Base-by-base conservation (phyloP, 495 filamentous ascomycete species). In the Lentithecium fluviatile region DNA sequence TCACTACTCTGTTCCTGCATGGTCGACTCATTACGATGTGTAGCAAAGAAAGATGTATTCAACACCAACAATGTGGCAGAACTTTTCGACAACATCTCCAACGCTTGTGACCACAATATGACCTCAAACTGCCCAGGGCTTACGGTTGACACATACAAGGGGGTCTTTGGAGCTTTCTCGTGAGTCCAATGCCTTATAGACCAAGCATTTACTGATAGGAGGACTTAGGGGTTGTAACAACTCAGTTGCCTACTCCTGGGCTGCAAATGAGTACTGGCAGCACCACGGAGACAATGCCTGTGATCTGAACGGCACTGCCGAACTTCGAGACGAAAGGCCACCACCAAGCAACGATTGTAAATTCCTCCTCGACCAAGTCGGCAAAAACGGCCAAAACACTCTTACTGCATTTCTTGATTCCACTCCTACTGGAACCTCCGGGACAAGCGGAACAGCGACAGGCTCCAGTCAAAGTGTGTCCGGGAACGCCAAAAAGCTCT, bases 151-250 rank as follows among this genome's bases (percentile, higher is more conserved):
- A 5, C n/a, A 34, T 19, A 2, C 1, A 55, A 13, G 11, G 53
- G 53, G 6, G 17, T 6, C 10, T 56, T 46, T 47, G 53, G 53
- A 45, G 53, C 53, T 17, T 46, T 56, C 42, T 46, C 12, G 38
- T 32, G 46, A 11, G 52, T 42, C 17, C 12, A 21, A 12, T 20
- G 6, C 15, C 40, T 20, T 19, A 11, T 52, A 24, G 32, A 25
- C 50, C 26, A 52, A 15, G 8, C 24, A n/a, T n/a, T 20, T 10
- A 19, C 20, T 8, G 7, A 37, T 34, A 13, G 26, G 12, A 17
- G 10, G 3, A 3, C 11, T 5, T 26, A 54, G 34, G 10, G 34
- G 8, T 11, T 56, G 53, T 24, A 56, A 56, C 26, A 12, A 2
- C 3, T 24, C 53, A 6, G 42, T 7, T 21, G 24, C 10, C 10